These are phyloP conservation scores for Symbiodinium pilosum DNA, from an alignment of 73 alveolate species.

Conservation along the genomic window DNA sequence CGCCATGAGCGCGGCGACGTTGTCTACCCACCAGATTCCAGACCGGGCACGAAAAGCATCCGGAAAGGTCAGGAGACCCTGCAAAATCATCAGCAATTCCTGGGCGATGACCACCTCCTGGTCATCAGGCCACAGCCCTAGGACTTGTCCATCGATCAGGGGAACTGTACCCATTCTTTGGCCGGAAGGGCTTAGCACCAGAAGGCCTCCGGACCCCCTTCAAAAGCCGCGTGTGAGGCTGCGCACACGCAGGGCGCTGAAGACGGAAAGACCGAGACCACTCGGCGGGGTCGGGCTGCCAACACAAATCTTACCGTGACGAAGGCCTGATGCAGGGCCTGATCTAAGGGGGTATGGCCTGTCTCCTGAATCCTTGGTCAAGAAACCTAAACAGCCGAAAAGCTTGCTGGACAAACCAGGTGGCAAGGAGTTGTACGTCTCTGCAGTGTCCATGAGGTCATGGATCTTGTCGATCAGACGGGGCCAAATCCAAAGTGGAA, in stretches of 20 bases:
- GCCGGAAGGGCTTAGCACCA: no score
- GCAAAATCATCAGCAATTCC: background rate
- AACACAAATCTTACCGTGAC: no score
- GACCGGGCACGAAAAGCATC: background rate
- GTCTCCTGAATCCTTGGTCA: background rate
- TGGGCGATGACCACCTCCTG: no score
- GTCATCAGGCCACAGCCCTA: no score
- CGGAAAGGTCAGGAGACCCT: background rate
- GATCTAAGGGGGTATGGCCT: no score
- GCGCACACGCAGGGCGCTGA: no score
- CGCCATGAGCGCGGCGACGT: background rate
- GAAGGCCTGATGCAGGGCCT: no score
- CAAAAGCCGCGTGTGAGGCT: conserved; percentile 32
- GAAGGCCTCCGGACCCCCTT: no score
- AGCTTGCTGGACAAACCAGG: conserved; percentile 19
- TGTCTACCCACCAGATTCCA: no score
- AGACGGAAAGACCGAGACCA: no score
- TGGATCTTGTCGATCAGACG: background rate
- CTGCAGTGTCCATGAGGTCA: background rate
- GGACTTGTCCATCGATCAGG: no score
- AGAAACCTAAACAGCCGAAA: background rate
- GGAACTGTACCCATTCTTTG: background rate
- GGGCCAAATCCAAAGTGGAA: conserved; percentile 19
- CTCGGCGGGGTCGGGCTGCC: no score
- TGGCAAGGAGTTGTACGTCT: background rate